Conservation (phyloP, 768 basidiomycete species). For the Leccinellum rugosiceps region DNA sequence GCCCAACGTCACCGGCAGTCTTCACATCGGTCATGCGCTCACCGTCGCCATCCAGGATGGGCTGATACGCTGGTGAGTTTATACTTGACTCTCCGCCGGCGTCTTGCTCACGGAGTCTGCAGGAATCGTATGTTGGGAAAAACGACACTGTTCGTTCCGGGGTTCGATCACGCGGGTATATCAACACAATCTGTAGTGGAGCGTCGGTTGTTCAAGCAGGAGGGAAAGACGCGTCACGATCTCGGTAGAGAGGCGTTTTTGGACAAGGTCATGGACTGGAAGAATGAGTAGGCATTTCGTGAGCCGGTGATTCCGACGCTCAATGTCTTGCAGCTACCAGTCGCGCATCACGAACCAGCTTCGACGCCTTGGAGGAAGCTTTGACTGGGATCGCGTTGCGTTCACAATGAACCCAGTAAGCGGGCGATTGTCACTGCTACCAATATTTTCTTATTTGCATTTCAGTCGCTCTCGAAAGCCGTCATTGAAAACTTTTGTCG, state of each 20-base stretch:
- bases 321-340: slow-evolving; percentile 65
- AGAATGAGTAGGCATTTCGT: slow-evolving; percentile 74
- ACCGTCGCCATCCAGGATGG: slow-evolving; percentile 90
- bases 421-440: not conserved
- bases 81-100: not conserved
- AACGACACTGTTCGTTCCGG: slow-evolving; percentile 86
- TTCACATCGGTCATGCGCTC: slow-evolving; percentile 95
- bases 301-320: not conserved
- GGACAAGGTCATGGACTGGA: slow-evolving; percentile 93
- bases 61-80: slow-evolving; percentile 76
- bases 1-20: slow-evolving; percentile 92
- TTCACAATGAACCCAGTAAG: slow-evolving; percentile 93
- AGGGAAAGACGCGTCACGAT: slow-evolving; percentile 85
- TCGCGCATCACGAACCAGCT: slow-evolving; percentile 88
- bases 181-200: slow-evolving; percentile 98
- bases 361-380: slow-evolving; percentile 84
- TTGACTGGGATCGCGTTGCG: slow-evolving; percentile 91
- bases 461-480: slow-evolving; percentile 72
- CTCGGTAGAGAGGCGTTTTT: slow-evolving; percentile 93
- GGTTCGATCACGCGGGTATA: slow-evolving; percentile 98
- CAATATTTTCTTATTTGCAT: not conserved
- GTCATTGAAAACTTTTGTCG: slow-evolving; percentile 90
- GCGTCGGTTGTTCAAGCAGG: slow-evolving; percentile 80
- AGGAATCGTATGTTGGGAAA: slow-evolving; percentile 97
- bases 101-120: not conserved